Evolutionary conservation across 2,329 filamentous ascomycete genomes (phyloP).

Genomic region (Phyllosticta capitalensis): DNA sequence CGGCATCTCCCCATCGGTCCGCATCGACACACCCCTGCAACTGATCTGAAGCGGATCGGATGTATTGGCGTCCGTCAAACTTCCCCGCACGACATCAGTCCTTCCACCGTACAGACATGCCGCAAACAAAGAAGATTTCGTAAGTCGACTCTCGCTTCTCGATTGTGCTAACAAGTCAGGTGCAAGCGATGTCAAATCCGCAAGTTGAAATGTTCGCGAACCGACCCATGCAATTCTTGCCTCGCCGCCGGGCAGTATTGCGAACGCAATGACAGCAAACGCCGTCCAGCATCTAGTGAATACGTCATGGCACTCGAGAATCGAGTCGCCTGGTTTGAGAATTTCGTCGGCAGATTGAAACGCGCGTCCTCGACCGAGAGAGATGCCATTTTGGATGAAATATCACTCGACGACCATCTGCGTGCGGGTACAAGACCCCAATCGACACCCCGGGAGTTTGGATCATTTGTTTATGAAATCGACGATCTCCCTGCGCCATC

Average conservation of each 20-base stretch:
- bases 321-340: neutral
- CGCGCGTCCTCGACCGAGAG: too few species aligned
- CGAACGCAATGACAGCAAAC: neutral
- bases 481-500: too few species aligned
- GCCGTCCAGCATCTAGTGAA: neutral
- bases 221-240: neutral
- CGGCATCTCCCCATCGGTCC: neutral
- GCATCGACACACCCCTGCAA: too few species aligned
- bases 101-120: too few species aligned
- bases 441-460: too few species aligned
- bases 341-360: neutral
- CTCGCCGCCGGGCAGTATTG: neutral
- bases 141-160: neutral
- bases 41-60: too few species aligned
- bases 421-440: too few species aligned
- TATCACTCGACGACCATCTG: too few species aligned
- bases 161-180: neutral
- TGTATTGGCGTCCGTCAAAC: too few species aligned
- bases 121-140: neutral
- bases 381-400: too few species aligned
- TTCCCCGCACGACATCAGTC: too few species aligned
- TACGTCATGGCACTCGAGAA: neutral
- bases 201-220: neutral
- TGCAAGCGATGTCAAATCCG: neutral
- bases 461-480: too few species aligned